Evolutionary conservation across 345 rosid species (phyloP).

Genomic region (Pistacia vera): DNA sequence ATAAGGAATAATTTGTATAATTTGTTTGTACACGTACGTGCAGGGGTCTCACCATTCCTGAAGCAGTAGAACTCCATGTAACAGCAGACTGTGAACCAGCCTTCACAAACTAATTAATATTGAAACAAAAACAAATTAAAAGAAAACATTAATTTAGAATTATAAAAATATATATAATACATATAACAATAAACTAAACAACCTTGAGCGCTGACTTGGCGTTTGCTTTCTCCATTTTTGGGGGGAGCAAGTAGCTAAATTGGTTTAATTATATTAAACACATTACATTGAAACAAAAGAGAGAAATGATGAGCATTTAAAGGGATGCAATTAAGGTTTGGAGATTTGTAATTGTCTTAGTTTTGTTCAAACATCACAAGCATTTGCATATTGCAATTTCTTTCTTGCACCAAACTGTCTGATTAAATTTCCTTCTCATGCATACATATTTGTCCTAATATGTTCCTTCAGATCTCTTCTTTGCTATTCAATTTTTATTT

Average conservation of each 20-base stretch:
- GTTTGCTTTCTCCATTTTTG: conserved; percentile 63
- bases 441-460: conserved; percentile 32
- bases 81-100: conserved; percentile 45
- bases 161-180: not conserved
- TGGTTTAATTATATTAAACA: not conserved
- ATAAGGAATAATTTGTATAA: no score
- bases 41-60: conserved; percentile 56
- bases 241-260: not conserved
- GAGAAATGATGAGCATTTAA: conserved; percentile 44
- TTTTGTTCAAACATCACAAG: conserved; percentile 70
- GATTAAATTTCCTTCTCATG: conserved; percentile 75
- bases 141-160: not conserved
- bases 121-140: not conserved
- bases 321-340: conserved; percentile 50
- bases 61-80: conserved; percentile 45
- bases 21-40: no score
- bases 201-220: conserved; percentile 72
- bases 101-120: conserved; percentile 43
- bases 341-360: conserved; percentile 68
- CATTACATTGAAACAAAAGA: not conserved
- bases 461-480: conserved; percentile 50
- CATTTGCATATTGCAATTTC: conserved; percentile 11
- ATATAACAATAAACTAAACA: not conserved
- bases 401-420: conserved; percentile 78
- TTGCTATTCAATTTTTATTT: no score